These are phyloP conservation scores for Fusarium bactridioides DNA, from an alignment of 2,329 filamentous ascomycete species.

Conservation along the genomic window DNA sequence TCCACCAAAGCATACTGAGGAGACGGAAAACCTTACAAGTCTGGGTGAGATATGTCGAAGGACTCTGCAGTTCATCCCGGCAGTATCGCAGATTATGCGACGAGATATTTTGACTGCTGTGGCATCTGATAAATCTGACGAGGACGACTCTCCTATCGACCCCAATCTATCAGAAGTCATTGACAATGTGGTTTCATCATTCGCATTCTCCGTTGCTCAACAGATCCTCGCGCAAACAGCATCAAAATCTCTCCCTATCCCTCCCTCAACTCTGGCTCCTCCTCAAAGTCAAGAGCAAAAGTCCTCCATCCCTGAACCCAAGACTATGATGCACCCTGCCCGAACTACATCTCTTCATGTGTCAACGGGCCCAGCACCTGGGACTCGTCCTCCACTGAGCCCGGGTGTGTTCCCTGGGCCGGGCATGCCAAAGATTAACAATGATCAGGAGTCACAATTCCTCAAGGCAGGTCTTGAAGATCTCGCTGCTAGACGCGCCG, in stretches of 20 bases:
- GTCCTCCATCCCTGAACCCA: constrained; percentile 69
- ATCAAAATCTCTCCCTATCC: constrained; percentile 72
- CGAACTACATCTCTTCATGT: constrained; percentile 67
- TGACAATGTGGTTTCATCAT: constrained; percentile 79
- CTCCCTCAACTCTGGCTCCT: constrained; percentile 61
- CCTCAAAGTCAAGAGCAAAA: constrained; percentile 65
- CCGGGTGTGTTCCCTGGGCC: constrained; percentile 63
- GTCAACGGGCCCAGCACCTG: constrained; percentile 47
- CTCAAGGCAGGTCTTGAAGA: constrained; percentile 77
- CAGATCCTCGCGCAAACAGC: constrained; percentile 80
- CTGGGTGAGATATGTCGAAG: constrained; percentile 88
- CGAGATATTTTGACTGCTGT: constrained; percentile 76
- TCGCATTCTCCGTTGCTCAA: constrained; percentile 78
- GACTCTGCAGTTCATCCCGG: constrained; percentile 83
- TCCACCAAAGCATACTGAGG: constrained; percentile 61
- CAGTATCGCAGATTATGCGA: constrained; percentile 80
- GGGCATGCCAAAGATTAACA: constrained; percentile 51
- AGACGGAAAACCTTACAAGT: constrained; percentile 76
- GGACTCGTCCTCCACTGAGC: constrained; percentile 53
- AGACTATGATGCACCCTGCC: constrained; percentile 74
- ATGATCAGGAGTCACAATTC: constrained; percentile 57
- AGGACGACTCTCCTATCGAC: constrained; percentile 45
- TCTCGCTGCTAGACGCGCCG: constrained; percentile 81
- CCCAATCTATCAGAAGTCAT: constrained; percentile 61
- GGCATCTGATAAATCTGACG: constrained; percentile 49